phyloP scores from a whole-genome alignment of 345 rosid species.

The Arabis alpina region DNA sequence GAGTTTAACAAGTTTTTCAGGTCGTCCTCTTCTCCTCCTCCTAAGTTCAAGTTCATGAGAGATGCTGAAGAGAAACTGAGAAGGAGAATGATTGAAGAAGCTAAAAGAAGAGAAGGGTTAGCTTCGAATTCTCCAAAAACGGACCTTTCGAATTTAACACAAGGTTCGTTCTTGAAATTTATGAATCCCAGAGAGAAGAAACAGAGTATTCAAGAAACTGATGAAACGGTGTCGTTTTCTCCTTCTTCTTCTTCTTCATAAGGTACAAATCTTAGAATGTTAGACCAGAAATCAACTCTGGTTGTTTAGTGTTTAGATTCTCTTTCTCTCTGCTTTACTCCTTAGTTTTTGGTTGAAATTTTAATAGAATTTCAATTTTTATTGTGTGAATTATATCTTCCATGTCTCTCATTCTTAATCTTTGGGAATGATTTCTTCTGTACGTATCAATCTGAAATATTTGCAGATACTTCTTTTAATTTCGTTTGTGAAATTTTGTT shows the following conservation, averaged over 20 bases:
- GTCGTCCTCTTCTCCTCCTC: slow-evolving; percentile 79
- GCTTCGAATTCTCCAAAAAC: slow-evolving; percentile 39
- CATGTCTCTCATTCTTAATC: slow-evolving; percentile 16
- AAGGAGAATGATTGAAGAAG: slow-evolving; percentile 64
- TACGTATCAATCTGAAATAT: slow-evolving; percentile 28
- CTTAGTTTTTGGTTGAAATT: slow-evolving; percentile 28
- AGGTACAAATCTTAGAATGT: slow-evolving; percentile 63
- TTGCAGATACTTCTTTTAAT: slow-evolving; percentile 21
- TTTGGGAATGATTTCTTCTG: slow-evolving; percentile 36
- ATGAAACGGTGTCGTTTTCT: slow-evolving; percentile 42
- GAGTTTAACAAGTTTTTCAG: slow-evolving; percentile 53
- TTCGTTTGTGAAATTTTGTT: neutral
- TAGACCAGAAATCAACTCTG: slow-evolving; percentile 46
- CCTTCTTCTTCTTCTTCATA: slow-evolving; percentile 43
- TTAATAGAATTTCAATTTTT: slow-evolving; percentile 27
- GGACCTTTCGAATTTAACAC: slow-evolving; percentile 12
- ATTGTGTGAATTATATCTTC: slow-evolving; percentile 38
- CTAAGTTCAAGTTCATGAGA: slow-evolving; percentile 91
- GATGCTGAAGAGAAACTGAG: slow-evolving; percentile 89
- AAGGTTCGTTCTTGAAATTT: slow-evolving; percentile 68
- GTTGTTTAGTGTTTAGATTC: slow-evolving; percentile 36
- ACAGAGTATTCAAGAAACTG: slow-evolving; percentile 42
- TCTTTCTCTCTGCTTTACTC: slow-evolving; percentile 8
- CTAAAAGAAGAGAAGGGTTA: slow-evolving; percentile 46
- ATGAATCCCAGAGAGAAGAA: slow-evolving; percentile 50